phyloP scores from a whole-genome alignment of 441 rosid genomes.

The Arabidopsis hybrid region DNA sequence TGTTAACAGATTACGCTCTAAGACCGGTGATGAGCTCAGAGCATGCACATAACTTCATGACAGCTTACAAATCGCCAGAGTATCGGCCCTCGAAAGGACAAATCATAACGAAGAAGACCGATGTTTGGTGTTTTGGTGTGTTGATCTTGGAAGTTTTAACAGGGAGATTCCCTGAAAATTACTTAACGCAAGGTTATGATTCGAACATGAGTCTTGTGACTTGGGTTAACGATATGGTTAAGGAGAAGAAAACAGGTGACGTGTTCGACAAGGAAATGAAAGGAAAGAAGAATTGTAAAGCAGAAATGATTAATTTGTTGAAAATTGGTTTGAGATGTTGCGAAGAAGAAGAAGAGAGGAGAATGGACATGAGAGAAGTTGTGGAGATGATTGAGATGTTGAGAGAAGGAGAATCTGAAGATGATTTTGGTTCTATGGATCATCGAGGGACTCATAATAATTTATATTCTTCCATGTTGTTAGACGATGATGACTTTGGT shows the following conservation, averaged over 20 bases:
- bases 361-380: constrained; percentile 64
- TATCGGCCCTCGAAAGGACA: constrained; percentile 50
- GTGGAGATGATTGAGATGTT: constrained; percentile 62
- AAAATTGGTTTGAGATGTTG: constrained; percentile 90
- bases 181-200: constrained; percentile 57
- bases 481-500: constrained; percentile 47
- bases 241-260: constrained; percentile 58
- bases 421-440: constrained; percentile 41
- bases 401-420: constrained; percentile 50
- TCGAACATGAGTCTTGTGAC: constrained; percentile 55
- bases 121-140: constrained; percentile 90
- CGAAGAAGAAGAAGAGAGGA: constrained; percentile 65
- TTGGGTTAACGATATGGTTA: constrained; percentile 76
- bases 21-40: constrained; percentile 76
- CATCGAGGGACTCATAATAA: constrained; percentile 42
- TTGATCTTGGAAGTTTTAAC: constrained; percentile 81
- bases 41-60: constrained; percentile 67
- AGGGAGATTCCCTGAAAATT: constrained; percentile 80
- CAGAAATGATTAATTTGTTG: constrained; percentile 70
- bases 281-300: constrained; percentile 60
- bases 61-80: constrained; percentile 88
- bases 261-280: constrained; percentile 83
- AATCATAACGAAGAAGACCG: constrained; percentile 63
- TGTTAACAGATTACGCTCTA: constrained; percentile 74
- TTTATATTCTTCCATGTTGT: constrained; percentile 41